Evolutionary conservation across 495 filamentous ascomycete genomes (phyloP).

Genomic region (Aspergillus nidulans): DNA sequence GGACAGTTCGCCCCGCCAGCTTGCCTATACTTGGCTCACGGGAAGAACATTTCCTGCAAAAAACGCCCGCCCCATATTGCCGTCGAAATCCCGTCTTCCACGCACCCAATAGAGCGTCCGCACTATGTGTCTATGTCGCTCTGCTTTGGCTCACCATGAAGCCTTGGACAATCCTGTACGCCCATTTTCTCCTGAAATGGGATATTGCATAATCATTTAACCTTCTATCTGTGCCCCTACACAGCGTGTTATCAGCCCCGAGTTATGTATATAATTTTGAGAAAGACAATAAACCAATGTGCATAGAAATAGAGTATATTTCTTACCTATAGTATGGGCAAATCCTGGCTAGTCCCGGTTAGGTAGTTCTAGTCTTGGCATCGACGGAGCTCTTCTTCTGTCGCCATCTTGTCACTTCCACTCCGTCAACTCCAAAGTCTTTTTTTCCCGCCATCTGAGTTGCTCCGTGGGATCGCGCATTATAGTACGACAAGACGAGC

Average conservation of each 20-base stretch:
- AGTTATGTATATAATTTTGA: slow-evolving; percentile 17
- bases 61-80: background rate
- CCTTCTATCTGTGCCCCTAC: background rate
- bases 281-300: slow-evolving; percentile 5
- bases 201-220: background rate
- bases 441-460: background rate
- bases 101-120: background rate
- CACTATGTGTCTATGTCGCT: background rate
- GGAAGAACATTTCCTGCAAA: background rate
- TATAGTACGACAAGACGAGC: background rate
- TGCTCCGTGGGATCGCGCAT: background rate
- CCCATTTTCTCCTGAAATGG: background rate
- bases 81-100: background rate
- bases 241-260: slow-evolving; percentile 5
- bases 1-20: background rate
- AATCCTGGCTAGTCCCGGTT: slow-evolving; percentile 6
- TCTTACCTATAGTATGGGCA: background rate
- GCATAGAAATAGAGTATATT: background rate
- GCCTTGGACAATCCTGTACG: background rate
- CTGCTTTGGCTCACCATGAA: background rate
- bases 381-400: slow-evolving; percentile 4
- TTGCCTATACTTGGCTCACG: background rate
- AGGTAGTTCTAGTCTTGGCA: slow-evolving; percentile 11
- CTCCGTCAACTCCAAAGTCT: background rate
- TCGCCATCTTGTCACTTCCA: background rate